Conservation (phyloP, 805 yeast genomes). For the Kazachstania bromeliacearum region DNA sequence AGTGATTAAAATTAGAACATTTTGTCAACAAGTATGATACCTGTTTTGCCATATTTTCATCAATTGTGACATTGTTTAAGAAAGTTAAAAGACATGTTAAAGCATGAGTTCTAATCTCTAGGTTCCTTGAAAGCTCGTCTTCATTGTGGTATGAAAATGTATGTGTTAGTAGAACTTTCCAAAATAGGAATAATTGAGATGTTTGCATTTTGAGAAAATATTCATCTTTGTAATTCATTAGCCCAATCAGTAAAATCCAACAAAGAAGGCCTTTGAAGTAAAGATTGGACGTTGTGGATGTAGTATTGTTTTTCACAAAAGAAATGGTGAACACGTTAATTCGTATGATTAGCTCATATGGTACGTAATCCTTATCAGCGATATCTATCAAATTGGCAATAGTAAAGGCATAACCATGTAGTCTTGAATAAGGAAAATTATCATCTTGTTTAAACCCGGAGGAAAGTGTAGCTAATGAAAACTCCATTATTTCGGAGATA, state of each 20-base stretch:
- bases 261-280: constrained; percentile 36
- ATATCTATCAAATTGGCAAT: constrained; percentile 30
- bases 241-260: constrained; percentile 57
- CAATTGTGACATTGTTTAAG: constrained; percentile 33
- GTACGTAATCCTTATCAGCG: constrained; percentile 35
- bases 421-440: constrained; percentile 23
- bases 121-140: constrained; percentile 31
- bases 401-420: constrained; percentile 34
- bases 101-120: constrained; percentile 49
- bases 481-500: constrained; percentile 31
- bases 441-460: constrained; percentile 25
- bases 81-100: constrained; percentile 49
- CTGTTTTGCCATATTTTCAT: constrained; percentile 36
- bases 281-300: constrained; percentile 25
- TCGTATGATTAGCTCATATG: constrained; percentile 37
- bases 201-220: constrained; percentile 44
- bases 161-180: constrained; percentile 52
- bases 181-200: constrained; percentile 49
- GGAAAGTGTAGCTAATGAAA: constrained; percentile 29
- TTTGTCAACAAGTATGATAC: constrained; percentile 43
- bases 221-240: constrained; percentile 49
- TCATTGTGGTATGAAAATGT: constrained; percentile 35
- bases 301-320: constrained; percentile 32
- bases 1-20: constrained; percentile 28
- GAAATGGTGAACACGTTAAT: constrained; percentile 38